Evolutionary conservation across 352 stramenopile species (phyloP), one percentile per base, ranked within the genome.

Genomic region (Pythium dissimile): DNA sequence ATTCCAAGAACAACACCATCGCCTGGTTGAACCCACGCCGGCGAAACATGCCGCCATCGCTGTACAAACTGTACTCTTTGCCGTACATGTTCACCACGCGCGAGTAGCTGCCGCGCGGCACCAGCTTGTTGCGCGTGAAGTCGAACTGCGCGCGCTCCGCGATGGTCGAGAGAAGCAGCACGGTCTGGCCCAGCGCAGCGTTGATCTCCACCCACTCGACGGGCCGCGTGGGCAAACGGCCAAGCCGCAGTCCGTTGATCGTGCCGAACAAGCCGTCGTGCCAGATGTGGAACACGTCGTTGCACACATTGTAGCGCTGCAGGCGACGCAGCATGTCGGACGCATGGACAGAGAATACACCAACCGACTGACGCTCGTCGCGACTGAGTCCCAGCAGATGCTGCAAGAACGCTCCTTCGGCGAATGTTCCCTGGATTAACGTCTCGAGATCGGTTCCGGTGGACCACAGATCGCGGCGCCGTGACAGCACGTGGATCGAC

Each of bases 201-300:
- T 97, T 96, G 62, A 97, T 96, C 66, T 97, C 88, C 28, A 87
- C 73, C 86, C 84, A 97, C 51, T 95, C 88, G 38, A 97, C 88
- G 2, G 85, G 82, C 18, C 89, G 84, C 0, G 77, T 82, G 3
- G 85, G 84, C 31, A 96, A 64, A 5, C 86, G 79, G 9, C 89
- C 89, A 27, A 97, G 80, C 1, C 88, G 80, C 8, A 97, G 69
- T 0, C 84, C 86, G 31, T 94, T 97, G 55, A 97, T 97, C 38
- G 87, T 96, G 34, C 83, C 88, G 53, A 96, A 96, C 0, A 86
- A 55, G 8, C 88, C 88, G 44, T 94, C 84, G 67, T 96, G 89
- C 89, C 89, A 97, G 47, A 96, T 95, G 63, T 93, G 88, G 47
- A 97, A 97, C 11, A 91, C 82, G 47, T 96, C 89, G 54, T 96